Conservation (phyloP, 768 basidiomycete genomes). For the Termitomyces sp. region DNA sequence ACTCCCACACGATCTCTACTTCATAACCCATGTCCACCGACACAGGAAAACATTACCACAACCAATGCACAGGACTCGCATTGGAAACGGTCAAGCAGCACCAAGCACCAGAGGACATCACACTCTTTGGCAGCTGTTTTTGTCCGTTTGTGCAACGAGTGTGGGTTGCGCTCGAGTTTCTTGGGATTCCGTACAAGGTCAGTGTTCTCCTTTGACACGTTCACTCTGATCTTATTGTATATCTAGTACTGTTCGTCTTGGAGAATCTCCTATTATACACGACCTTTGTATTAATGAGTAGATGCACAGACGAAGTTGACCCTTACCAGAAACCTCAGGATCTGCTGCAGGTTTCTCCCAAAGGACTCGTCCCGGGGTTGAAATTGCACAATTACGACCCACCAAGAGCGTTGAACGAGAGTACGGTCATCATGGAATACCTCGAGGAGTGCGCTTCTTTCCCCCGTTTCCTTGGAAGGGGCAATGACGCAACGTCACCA, state of each 20-base stretch:
- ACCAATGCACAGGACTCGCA: constrained; percentile 40
- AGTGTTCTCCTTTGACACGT: not conserved
- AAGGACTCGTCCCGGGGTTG: constrained; percentile 64
- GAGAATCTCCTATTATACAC: too few relatives aligned
- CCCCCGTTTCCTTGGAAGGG: not conserved
- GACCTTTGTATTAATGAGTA: not conserved
- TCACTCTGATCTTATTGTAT: not conserved
- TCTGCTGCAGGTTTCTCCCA: constrained; percentile 59
- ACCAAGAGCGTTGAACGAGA: constrained; percentile 68
- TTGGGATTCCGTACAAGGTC: constrained; percentile 68
- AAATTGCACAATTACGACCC: constrained; percentile 48
- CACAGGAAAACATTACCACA: constrained; percentile 29
- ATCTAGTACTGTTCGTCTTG: not conserved
- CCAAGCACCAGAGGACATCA: constrained; percentile 42
- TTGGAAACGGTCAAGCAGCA: constrained; percentile 52
- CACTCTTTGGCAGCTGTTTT: constrained; percentile 68
- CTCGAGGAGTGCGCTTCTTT: constrained; percentile 58
- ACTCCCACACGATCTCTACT: too few relatives aligned
- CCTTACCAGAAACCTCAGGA: constrained; percentile 57
- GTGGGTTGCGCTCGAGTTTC: constrained; percentile 71
- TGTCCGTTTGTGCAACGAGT: constrained; percentile 82
- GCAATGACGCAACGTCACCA: constrained; percentile 15
- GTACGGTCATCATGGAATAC: constrained; percentile 73
- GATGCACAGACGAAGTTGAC: not conserved
- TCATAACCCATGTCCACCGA: not conserved